Evolutionary conservation across 805 yeast species (phyloP).

Genomic region (Saccharomycopsis synnaedendra): DNA sequence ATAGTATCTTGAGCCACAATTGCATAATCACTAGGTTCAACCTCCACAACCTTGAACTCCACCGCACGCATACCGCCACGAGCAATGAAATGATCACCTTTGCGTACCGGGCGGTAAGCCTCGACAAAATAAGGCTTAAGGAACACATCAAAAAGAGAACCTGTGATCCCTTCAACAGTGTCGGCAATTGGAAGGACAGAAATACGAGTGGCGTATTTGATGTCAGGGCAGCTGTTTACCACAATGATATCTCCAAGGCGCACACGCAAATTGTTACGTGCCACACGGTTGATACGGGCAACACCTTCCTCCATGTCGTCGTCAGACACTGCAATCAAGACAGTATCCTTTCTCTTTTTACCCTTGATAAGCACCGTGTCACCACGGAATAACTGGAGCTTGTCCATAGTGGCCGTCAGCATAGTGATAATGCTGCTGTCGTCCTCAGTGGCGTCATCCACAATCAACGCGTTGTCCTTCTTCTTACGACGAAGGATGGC

Average conservation of each 20-base stretch:
- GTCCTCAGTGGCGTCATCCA: slow-evolving; percentile 94
- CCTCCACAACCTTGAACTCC: slow-evolving; percentile 96
- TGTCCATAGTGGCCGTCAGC: slow-evolving; percentile 92
- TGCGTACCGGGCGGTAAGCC: slow-evolving; percentile 97
- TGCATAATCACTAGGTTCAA: slow-evolving; percentile 94
- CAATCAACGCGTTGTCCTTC: slow-evolving; percentile 91
- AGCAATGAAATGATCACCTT: slow-evolving; percentile 91
- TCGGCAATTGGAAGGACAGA: slow-evolving; percentile 95
- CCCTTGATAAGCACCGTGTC: slow-evolving; percentile 97
- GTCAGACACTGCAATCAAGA: slow-evolving; percentile 87
- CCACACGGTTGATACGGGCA: slow-evolving; percentile 89
- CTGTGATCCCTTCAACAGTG: slow-evolving; percentile 95
- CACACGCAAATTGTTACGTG: slow-evolving; percentile 87
- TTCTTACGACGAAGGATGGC: slow-evolving; percentile 95
- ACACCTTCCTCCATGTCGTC: slow-evolving; percentile 96
- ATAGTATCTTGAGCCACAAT: slow-evolving; percentile 98
- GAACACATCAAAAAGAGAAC: slow-evolving; percentile 90
- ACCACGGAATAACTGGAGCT: slow-evolving; percentile 90
- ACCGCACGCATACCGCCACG: slow-evolving; percentile 99
- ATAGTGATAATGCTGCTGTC: slow-evolving; percentile 95
- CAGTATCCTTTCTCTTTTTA: slow-evolving; percentile 96
- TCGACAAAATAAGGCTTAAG: slow-evolving; percentile 97
- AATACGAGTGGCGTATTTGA: slow-evolving; percentile 91
- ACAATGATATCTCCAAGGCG: slow-evolving; percentile 89
- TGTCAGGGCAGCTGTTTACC: slow-evolving; percentile 93